These are phyloP conservation scores for Thermomyces lanuginosus DNA, from an alignment of 2,329 filamentous ascomycete genomes.

Conservation along the genomic window DNA sequence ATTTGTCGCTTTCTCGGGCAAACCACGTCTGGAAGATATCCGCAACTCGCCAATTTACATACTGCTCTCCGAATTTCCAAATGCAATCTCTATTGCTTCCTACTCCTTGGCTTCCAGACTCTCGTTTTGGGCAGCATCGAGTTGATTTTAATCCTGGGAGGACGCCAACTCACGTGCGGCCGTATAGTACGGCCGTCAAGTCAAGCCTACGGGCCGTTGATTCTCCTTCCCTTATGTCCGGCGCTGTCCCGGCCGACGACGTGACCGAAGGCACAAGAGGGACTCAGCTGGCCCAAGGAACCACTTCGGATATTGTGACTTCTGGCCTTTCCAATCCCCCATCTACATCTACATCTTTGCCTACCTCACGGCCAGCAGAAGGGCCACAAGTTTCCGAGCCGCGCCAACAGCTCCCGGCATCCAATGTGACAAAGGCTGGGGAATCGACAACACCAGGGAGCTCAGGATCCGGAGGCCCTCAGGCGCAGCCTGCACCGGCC, in stretches of 20 bases:
- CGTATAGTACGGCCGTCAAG: constrained; percentile 22
- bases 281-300: constrained; percentile 16
- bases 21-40: too few relatives aligned
- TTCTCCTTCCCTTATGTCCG: constrained; percentile 29
- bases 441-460: too few relatives aligned
- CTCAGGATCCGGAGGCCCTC: too few relatives aligned
- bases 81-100: constrained; percentile 29
- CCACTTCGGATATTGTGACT: constrained; percentile 12
- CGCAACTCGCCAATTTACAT: too few relatives aligned
- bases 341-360: too few relatives aligned
- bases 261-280: constrained; percentile 22
- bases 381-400: too few relatives aligned
- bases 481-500: too few relatives aligned
- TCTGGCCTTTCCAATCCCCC: too few relatives aligned
- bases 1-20: too few relatives aligned
- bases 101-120: constrained; percentile 20
- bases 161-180: constrained; percentile 18
- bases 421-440: too few relatives aligned
- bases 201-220: constrained; percentile 24
- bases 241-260: constrained; percentile 22
- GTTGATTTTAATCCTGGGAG: constrained; percentile 20
- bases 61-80: too few relatives aligned
- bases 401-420: too few relatives aligned
- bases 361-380: constrained; percentile 6
- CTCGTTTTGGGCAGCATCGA: constrained; percentile 21